Base-by-base conservation (phyloP, 169 alveolate genomes). In the Plasmodium gallinaceum region DNA sequence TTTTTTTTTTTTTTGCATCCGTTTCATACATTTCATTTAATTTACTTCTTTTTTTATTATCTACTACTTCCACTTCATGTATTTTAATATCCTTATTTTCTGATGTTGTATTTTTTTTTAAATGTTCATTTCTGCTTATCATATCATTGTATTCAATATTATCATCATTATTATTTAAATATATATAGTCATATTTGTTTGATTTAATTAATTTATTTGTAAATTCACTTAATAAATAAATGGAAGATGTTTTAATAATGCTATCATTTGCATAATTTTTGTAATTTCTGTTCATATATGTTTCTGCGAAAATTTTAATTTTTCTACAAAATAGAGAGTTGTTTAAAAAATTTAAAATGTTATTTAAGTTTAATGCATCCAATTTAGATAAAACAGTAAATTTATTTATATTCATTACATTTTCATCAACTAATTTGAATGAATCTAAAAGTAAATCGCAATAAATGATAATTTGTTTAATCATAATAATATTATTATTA, bases 141-240 rank as follows among this genome's bases (percentile, higher is more conserved):
- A 4, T 32, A 32, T 32, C 39, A 32, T 4, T 32, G 39, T 32
- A 32, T 32, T 32, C 39, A 32, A 32, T 32, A 39, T 39, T 39
- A 32, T 78, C 80, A 14, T 64, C 64, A 4, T 66, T 48, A 10
- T 69, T 7, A 20, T 64, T 32, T 10, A 92, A 46, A 24, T 65
- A 22, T 12, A 92, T 32, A 42, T 74, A 72, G 69, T 92, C 94
- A 61, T 80, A 92, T 70, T 71, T 76, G 65, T 92, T 89, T 4
- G 94, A 74, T 26, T 74, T 32, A 8, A 92, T 68, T 16, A 92
- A 46, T 24, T 88, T 72, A 42, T 51, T 51, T 14, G 92, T 46
- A 58, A 87, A 92, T 20, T 86, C 92, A 26, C 52, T 75, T 32
- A 92, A 75, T 22, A 71, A 22, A 46, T 69, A 92, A 60, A 92